Base-by-base conservation (phyloP, 2,329 filamentous ascomycete species). In the Aureobasidium zeae region DNA sequence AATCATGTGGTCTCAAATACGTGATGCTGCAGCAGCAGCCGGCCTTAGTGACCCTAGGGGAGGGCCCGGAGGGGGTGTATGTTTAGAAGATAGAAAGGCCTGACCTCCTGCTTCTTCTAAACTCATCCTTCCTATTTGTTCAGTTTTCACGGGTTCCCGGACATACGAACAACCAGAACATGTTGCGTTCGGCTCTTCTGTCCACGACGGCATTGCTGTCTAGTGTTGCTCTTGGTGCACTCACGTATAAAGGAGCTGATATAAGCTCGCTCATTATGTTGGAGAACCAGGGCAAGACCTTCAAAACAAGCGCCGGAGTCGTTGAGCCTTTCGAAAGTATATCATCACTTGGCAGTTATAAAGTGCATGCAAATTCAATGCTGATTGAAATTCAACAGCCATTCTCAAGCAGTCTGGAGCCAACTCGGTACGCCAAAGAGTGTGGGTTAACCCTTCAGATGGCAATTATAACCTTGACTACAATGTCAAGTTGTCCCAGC, bases 221-320 rank as follows among this genome's bases (percentile, higher is more conserved):
- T 4, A 35, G 22, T n/a, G 31, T 51, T 10, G 36, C 46, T 10
- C 24, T 22, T 15, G 52, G 49, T 17, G 45, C 50, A 8, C 46
- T 55, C 11, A 51, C 52, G 2, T 62, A 57, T 49, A 59, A 61
- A 49, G 61, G 63, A 29, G 58, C 63, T 43, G 63, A 65, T 46
- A 55, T 63, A 33, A 58, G 55, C 26, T 64, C 60, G 1, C 52
- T 63, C 2, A 50, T 56, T 7, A 55, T 56, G 22, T 52, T 64
- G 28, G 61, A 63, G 51, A 52, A 54, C 19, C 52, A 51, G 6
- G 61, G 60, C 4, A 52, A 49, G 19, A 55, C 57, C 8, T 66
- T 59, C 52, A 56, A 56, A 42, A 58, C 60, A 25, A 56, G 56
- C 2, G 47, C 49, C 16, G 51, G 55, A 20, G 38, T 16, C 29